Evolutionary conservation across 2,329 filamentous ascomycete genomes (phyloP).

Genomic region (Periconia sp.): DNA sequence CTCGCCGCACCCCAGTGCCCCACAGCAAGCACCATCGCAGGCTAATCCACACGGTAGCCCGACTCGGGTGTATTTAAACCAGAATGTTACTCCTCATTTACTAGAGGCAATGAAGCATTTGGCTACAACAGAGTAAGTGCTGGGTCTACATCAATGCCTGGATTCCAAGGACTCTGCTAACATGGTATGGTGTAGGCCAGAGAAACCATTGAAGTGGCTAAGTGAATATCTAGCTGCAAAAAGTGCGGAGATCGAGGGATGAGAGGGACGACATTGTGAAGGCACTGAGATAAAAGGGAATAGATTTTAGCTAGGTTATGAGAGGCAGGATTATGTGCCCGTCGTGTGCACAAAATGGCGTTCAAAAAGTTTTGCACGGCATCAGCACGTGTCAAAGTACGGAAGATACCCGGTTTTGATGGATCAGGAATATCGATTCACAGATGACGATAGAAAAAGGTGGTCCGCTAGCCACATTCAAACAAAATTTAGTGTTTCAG

Average conservation of each 20-base stretch:
- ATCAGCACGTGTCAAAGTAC: slow-evolving; percentile 10
- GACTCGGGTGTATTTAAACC: slow-evolving; percentile 57
- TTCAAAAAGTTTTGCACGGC: slow-evolving; percentile 7
- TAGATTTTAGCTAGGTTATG: neutral
- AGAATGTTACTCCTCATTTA: slow-evolving; percentile 57
- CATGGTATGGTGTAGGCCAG: slow-evolving; percentile 41
- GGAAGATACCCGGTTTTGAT: slow-evolving; percentile 24
- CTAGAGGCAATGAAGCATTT: slow-evolving; percentile 60
- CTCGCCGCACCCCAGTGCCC: slow-evolving; percentile 39
- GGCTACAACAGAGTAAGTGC: slow-evolving; percentile 50
- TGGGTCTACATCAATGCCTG: too few relatives aligned
- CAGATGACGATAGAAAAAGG: neutral
- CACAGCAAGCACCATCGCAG: slow-evolving; percentile 36
- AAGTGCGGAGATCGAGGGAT: slow-evolving; percentile 56
- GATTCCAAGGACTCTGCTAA: too few relatives aligned
- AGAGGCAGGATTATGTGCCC: neutral
- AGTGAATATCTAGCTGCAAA: slow-evolving; percentile 55
- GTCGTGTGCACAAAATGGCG: slow-evolving; percentile 1
- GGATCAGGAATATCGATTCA: neutral
- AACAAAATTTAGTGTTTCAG: slow-evolving; percentile 22
- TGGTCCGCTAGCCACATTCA: neutral
- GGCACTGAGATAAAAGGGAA: neutral
- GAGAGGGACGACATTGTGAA: slow-evolving; percentile 6
- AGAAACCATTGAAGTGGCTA: slow-evolving; percentile 58
- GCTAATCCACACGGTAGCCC: slow-evolving; percentile 55